A percentile compares a stretch with the other conserved stretches of the same genome.
These are phyloP conservation scores for Colletotrichum graminicola DNA, from an alignment of 2,329 filamentous ascomycete genomes.

Conservation along the genomic window DNA sequence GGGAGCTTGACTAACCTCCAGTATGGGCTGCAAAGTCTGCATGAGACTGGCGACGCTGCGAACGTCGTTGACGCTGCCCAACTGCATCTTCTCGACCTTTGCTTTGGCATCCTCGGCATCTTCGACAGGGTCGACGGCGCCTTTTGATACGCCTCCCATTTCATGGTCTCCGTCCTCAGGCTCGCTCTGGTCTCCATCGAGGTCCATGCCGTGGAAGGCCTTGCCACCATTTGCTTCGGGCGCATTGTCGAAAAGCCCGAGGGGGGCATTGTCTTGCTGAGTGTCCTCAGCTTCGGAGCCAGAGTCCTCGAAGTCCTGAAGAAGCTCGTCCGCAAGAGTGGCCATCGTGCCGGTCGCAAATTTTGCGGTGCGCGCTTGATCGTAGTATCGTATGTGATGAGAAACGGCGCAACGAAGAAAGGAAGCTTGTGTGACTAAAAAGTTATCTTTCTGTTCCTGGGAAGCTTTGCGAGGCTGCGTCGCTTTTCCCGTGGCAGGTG, in stretches of 20 bases:
- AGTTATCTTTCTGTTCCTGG: slow-evolving; percentile 1
- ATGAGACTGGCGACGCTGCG: slow-evolving; percentile 84
- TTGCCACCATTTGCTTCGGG: slow-evolving; percentile 55
- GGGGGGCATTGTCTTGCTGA: slow-evolving; percentile 62
- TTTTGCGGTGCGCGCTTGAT: background rate
- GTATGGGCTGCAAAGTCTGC: slow-evolving; percentile 82
- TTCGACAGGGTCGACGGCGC: slow-evolving; percentile 64
- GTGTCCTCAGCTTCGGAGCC: slow-evolving; percentile 80
- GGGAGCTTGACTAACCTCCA: slow-evolving; percentile 75
- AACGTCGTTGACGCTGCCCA: slow-evolving; percentile 80
- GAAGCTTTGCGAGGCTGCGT: slow-evolving; percentile 30
- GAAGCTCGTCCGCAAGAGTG: slow-evolving; percentile 89
- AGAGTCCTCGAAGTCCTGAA: slow-evolving; percentile 91
- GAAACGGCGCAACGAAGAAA: background rate
- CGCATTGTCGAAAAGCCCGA: slow-evolving; percentile 59
- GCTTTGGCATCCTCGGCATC: slow-evolving; percentile 79
- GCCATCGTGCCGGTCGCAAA: slow-evolving; percentile 71
- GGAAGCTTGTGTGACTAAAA: slow-evolving; percentile 4
- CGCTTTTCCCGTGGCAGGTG: slow-evolving; percentile 1
- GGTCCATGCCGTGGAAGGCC: slow-evolving; percentile 63
- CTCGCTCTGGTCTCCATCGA: slow-evolving; percentile 67
- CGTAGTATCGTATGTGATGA: background rate
- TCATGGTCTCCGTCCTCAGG: slow-evolving; percentile 72
- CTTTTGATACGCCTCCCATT: slow-evolving; percentile 61
- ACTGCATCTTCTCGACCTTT: slow-evolving; percentile 85